These are phyloP conservation scores for Serendipita sp. DNA, from an alignment of 768 basidiomycete species.

Conservation along the genomic window DNA sequence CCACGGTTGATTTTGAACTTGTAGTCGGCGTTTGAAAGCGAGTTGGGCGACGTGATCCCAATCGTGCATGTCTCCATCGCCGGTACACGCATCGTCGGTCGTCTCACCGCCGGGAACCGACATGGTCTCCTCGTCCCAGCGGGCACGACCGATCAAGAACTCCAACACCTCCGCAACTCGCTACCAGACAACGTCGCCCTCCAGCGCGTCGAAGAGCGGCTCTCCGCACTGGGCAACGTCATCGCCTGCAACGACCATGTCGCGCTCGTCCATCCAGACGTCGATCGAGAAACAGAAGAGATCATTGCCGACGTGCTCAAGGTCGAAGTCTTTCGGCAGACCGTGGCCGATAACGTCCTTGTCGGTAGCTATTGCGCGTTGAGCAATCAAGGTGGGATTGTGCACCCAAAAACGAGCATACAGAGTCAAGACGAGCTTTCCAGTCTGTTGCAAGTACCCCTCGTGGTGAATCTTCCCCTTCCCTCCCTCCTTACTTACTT, in stretches of 20 bases:
- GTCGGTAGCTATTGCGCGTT: slow-evolving; percentile 93
- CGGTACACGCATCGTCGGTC: slow-evolving; percentile 85
- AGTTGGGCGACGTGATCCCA: slow-evolving; percentile 83
- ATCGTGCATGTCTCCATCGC: slow-evolving; percentile 93
- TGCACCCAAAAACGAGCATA: slow-evolving; percentile 92
- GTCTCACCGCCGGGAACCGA: slow-evolving; percentile 88
- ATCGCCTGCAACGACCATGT: slow-evolving; percentile 99
- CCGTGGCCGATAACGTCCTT: slow-evolving; percentile 89
- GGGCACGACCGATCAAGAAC: slow-evolving; percentile 92
- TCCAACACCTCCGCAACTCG: slow-evolving; percentile 92
- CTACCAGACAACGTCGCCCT: slow-evolving; percentile 87
- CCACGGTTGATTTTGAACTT: neutral
- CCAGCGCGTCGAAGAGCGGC: slow-evolving; percentile 91
- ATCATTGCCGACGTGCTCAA: slow-evolving; percentile 99
- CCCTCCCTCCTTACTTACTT: neutral
- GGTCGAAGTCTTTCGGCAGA: slow-evolving; percentile 98
- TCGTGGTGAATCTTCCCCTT: slow-evolving; percentile 53
- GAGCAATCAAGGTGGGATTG: slow-evolving; percentile 92
- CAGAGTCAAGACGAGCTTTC: slow-evolving; percentile 97
- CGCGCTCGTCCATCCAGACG: slow-evolving; percentile 93
- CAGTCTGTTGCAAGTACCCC: slow-evolving; percentile 79
- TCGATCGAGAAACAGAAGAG: slow-evolving; percentile 98
- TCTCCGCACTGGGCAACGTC: slow-evolving; percentile 95
- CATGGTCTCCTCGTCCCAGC: slow-evolving; percentile 95
- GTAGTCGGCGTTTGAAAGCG: slow-evolving; percentile 79